Percentiles rank a stretch among this genome's conserved stretches.
Conservation (phyloP, 768 basidiomycete genomes). For the Mycena vitilis region DNA sequence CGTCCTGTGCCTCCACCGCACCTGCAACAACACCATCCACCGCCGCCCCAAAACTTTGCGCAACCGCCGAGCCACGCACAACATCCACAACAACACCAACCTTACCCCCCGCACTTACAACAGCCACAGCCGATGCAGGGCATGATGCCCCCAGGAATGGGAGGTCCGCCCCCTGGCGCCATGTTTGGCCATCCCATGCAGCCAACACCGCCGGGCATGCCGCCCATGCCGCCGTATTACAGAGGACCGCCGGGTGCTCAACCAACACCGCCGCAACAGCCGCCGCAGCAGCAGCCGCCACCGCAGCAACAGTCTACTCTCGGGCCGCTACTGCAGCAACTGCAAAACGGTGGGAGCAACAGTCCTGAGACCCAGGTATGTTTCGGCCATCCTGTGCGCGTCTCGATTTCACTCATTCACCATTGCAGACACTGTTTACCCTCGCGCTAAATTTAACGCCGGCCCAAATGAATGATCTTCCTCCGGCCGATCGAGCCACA, state of each 20-base stretch:
- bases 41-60: slow-evolving; percentile 60
- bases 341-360: slow-evolving; percentile 33
- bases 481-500: slow-evolving; percentile 34
- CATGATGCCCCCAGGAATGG: slow-evolving; percentile 40
- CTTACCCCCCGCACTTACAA: slow-evolving; percentile 45
- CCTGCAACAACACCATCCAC: slow-evolving; percentile 52
- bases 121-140: slow-evolving; percentile 47
- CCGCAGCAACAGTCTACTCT: slow-evolving; percentile 41
- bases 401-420: slow-evolving; percentile 36
- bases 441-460: slow-evolving; percentile 54
- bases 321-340: slow-evolving; percentile 45
- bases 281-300: slow-evolving; percentile 43
- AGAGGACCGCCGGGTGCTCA: slow-evolving; percentile 36
- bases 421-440: slow-evolving; percentile 43
- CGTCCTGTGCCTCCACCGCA: slow-evolving; percentile 54
- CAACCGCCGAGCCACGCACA: slow-evolving; percentile 44
- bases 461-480: slow-evolving; percentile 64
- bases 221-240: slow-evolving; percentile 50
- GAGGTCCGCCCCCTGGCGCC: slow-evolving; percentile 37
- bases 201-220: slow-evolving; percentile 38
- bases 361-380: slow-evolving; percentile 24
- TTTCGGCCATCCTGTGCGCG: slow-evolving; percentile 39
- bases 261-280: slow-evolving; percentile 41
- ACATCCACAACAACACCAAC: slow-evolving; percentile 39
- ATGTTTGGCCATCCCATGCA: slow-evolving; percentile 42